Evolutionary conservation across 768 basidiomycete species (phyloP).

Genomic region (Tricholoma hemisulphureum): DNA sequence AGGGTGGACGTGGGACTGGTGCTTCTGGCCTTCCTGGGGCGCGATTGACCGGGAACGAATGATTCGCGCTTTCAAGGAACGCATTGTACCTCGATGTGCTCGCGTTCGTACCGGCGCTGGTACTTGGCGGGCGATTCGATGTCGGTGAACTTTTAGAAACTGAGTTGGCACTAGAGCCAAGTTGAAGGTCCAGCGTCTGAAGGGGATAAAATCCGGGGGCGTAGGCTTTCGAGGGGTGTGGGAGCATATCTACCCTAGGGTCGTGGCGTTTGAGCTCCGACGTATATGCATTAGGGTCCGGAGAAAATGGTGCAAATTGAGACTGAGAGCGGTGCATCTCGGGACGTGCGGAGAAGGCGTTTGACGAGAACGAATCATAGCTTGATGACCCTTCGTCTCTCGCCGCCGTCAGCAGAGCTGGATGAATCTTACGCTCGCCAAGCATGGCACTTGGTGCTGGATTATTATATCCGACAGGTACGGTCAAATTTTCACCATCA

Average conservation of each 20-base stretch:
- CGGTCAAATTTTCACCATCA: conserved; percentile 6
- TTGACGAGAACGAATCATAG: conserved; percentile 19
- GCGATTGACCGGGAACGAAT: conserved; percentile 37
- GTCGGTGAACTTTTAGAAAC: conserved; percentile 43
- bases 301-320: conserved; percentile 77
- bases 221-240: conserved; percentile 50
- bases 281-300: conserved; percentile 57
- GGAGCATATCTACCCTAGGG: conserved; percentile 40
- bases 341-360: conserved; percentile 26
- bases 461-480: conserved; percentile 7
- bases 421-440: conserved; percentile 18
- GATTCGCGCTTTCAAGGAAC: conserved; percentile 43
- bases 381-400: conserved; percentile 17
- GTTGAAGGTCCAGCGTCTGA: conserved; percentile 39
- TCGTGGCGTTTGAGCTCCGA: conserved; percentile 37
- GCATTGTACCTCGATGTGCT: conserved; percentile 45
- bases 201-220: conserved; percentile 50
- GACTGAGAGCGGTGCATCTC: conserved; percentile 38
- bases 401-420: conserved; percentile 15
- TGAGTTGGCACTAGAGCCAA: conserved; percentile 13
- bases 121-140: conserved; percentile 43
- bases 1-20: conserved; percentile 53
- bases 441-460: conserved; percentile 3
- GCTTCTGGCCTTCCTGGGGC: conserved; percentile 43
- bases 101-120: conserved; percentile 40